Conservation (phyloP, 2,329 filamentous ascomycete genomes). For the Aspergillus viridinutans region DNA sequence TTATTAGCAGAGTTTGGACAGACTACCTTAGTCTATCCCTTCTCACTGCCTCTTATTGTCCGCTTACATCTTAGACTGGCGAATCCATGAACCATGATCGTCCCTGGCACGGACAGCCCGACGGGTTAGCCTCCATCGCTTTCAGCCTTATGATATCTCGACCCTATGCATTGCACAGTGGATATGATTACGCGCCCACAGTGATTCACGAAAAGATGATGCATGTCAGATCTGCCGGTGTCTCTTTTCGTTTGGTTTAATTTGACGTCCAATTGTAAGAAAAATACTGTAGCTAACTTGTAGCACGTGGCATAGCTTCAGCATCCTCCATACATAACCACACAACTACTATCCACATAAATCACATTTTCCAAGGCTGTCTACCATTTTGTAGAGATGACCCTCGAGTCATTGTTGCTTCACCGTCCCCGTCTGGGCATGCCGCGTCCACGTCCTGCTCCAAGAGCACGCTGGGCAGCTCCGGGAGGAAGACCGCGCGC, state of each 20-base stretch:
- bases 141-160: too few species aligned
- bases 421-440: slow-evolving; percentile 60
- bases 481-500: slow-evolving; percentile 69
- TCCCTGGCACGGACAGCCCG: too few species aligned
- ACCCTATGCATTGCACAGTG: not conserved
- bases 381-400: slow-evolving; percentile 4
- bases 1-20: too few species aligned
- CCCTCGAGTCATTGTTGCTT: slow-evolving; percentile 16
- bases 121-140: not conserved
- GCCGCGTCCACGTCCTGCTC: slow-evolving; percentile 78
- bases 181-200: not conserved
- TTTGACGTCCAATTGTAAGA: not conserved
- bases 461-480: slow-evolving; percentile 82
- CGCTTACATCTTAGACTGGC: not conserved
- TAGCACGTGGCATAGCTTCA: not conserved
- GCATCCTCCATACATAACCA: not conserved
- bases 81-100: not conserved
- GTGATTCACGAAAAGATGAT: too few species aligned
- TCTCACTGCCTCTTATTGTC: too few species aligned
- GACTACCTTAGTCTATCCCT: too few species aligned
- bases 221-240: not conserved
- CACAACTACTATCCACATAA: not conserved
- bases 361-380: not conserved
- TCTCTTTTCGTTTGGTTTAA: not conserved
- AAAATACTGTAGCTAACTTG: not conserved